These are phyloP conservation scores for Torulaspora franciscae DNA, from an alignment of 805 yeast genomes.

Conservation along the genomic window DNA sequence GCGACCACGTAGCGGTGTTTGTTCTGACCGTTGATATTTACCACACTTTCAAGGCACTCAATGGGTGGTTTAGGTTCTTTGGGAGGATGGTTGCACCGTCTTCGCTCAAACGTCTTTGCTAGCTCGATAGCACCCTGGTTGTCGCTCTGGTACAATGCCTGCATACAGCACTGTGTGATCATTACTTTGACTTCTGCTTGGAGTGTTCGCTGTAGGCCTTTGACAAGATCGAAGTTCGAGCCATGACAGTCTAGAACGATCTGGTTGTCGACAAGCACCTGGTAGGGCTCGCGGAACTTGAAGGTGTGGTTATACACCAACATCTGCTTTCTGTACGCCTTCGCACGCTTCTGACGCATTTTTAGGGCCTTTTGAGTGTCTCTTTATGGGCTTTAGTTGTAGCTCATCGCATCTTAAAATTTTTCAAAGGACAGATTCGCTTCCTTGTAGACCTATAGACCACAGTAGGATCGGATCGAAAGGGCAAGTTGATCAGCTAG, in stretches of 20 bases:
- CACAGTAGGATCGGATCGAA: neutral
- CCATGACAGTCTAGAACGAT: conserved; percentile 60
- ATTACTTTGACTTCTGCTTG: conserved; percentile 83
- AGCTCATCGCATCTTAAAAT: conserved; percentile 10
- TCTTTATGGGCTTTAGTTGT: neutral
- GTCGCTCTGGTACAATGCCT: conserved; percentile 66
- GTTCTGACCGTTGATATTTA: conserved; percentile 66
- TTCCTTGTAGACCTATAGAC: neutral
- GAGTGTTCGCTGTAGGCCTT: conserved; percentile 72
- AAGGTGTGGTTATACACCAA: conserved; percentile 77
- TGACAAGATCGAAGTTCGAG: conserved; percentile 71
- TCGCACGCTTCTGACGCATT: conserved; percentile 97
- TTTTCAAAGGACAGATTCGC: neutral
- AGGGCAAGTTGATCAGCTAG: conserved; percentile 6
- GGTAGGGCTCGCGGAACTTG: conserved; percentile 91
- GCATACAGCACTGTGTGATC: conserved; percentile 96
- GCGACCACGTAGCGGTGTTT: conserved; percentile 91
- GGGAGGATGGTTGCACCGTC: conserved; percentile 84
- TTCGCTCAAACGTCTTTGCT: conserved; percentile 82
- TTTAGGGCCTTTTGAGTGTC: conserved; percentile 6
- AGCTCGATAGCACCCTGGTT: conserved; percentile 72
- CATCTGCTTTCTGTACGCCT: conserved; percentile 90
- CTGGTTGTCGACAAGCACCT: conserved; percentile 80
- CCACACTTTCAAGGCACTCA: conserved; percentile 73
- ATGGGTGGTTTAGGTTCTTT: conserved; percentile 55